Evolutionary conservation across 2,329 filamentous ascomycete species (phyloP).

Genomic region (Lachnellula arida): DNA sequence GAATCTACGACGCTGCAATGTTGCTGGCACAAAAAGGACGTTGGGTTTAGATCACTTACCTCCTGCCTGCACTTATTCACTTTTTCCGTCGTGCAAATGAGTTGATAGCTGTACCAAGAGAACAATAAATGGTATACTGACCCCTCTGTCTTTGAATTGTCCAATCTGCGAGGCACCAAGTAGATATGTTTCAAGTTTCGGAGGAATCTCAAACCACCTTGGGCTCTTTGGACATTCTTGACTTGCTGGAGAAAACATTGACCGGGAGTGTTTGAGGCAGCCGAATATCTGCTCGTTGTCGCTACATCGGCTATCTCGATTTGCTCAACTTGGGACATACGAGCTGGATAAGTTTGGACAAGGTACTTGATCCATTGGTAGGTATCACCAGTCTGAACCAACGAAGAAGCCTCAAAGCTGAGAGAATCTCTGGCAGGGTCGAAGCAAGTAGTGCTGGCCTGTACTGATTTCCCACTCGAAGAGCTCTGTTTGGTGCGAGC

Average conservation of each 20-base stretch:
- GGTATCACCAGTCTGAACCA: neutral
- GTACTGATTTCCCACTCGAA: neutral
- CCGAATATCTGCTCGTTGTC: too few relatives aligned
- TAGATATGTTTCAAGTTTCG: neutral
- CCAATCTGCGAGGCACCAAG: neutral
- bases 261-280: neutral
- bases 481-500: neutral
- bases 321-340: neutral
- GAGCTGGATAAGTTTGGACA: neutral
- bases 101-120: neutral
- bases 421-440: neutral
- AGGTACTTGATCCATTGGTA: neutral
- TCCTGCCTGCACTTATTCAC: neutral
- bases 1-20: too few relatives aligned
- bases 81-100: neutral
- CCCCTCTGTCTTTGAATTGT: too few relatives aligned
- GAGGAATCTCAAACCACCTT: neutral
- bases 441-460: neutral
- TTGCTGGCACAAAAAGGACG: too few relatives aligned
- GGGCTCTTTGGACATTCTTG: neutral
- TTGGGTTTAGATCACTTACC: too few relatives aligned
- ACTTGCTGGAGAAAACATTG: neutral
- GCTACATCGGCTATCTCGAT: neutral
- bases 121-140: too few relatives aligned
- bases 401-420: neutral